Base-by-base conservation (phyloP, 2,329 filamentous ascomycete species). In the Pyricularia sp. region DNA sequence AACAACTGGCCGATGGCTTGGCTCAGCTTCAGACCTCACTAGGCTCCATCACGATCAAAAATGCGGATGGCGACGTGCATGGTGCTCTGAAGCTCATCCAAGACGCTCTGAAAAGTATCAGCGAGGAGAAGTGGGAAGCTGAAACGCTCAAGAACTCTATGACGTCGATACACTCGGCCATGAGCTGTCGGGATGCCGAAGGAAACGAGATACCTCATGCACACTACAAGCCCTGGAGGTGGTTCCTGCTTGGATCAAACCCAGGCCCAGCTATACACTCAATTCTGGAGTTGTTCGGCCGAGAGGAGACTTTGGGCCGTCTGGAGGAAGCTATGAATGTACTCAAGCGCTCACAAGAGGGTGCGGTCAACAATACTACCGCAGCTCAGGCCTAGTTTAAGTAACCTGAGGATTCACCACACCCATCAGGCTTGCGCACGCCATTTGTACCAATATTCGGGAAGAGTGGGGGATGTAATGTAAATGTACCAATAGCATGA, bases 201-300 rank as follows among this genome's bases (percentile, higher is more conserved):
- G 62, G 65, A 65, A 61, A 55, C 24, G 57, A 62, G 40, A 22
- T 68, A 65, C 59, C 67, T 1, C 53, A 64, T 31, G 62, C 62
- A 10, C 10, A 31, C 28, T 64, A 33, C 62, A 64, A 60, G 12
- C 30, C 57, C 16, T 64, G 62, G 62, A 64, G 62, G 26, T 64
- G 62, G 62, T 31, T 59, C 22, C 30, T 64, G 4, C 30, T 35
- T 9, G 62, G 30, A 7, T 35, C 30, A 22, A 31, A 60, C 16
- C 62, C 62, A 6, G 62, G 62, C 16, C 62, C 62, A 22, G 30
- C 62, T 2, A 22, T 60, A 9, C 30, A 64, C n/a, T 60, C 67
- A 12, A 62, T 73, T 10, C 70, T 76, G 66, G 65, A 68, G 24
- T 67, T 73, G 2, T 63, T 76, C 28, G 75, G 75, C 1, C 70